Base-by-base conservation (phyloP, 2,329 filamentous ascomycete genomes). In the Pseudomassariella vexata region DNA sequence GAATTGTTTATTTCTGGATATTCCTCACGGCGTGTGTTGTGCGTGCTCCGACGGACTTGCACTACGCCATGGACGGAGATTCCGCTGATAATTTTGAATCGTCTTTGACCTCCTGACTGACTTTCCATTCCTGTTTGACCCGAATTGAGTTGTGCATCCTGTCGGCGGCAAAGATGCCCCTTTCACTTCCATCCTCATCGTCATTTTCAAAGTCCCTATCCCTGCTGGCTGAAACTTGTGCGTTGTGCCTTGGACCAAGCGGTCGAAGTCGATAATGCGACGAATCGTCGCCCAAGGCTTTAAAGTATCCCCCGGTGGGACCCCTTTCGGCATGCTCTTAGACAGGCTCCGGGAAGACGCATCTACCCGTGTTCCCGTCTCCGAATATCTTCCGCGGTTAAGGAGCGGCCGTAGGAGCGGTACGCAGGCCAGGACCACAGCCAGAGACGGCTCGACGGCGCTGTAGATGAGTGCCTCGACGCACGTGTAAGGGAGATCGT, bases 401-500 rank as follows among this genome's bases (percentile, higher is more conserved):
- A 36, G 20, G 6, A 36, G 28, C 9, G 34, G 34, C 6, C 34
- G 28, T 24, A 36, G 24, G 11, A 36, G 16, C 10, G 34, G 34
- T n/a, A 36, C 18, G 16, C 24, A 30, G 16, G 34, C 28, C 5
- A 36, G 28, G 6, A 29, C 24, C 14, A 36, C 32, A 9, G 34
- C 34, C 14, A 31, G 25, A 6, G 19, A 16, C 10, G 28, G 34
- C 20, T 36, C 28, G 18, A 36, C 22, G n/a, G 25, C 34, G 28
- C 22, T 31, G 19, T 21, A 36, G 14, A 36, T 28, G 6, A 31
- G 17, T 7, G 34, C n/a, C n/a, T 26, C 12, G 7, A 20, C 24
- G 22, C 29, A 26, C 19, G 23, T 29, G 24, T 31, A 32, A 15
- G 34, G 31, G 15, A 36, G 19, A 19, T 36, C 28, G 19, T 11